A percentile compares a stretch with the other conserved stretches of the same genome.
Evolutionary conservation across 2,329 filamentous ascomycete genomes (phyloP).

Genomic region (Aurifilum marmelostoma): DNA sequence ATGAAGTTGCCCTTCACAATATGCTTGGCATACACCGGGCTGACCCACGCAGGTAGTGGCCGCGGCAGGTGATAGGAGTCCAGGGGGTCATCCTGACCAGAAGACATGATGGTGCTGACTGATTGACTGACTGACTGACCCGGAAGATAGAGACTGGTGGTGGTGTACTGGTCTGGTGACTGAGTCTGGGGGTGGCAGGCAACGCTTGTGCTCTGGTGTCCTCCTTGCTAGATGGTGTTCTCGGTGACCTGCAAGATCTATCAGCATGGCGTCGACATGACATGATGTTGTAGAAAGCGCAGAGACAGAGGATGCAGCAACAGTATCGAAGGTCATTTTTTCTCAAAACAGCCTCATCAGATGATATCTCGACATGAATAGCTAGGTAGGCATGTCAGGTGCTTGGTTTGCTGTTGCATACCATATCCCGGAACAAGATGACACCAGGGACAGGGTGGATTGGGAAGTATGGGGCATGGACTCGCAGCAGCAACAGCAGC

Average conservation of each 20-base stretch:
- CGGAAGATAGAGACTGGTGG: neutral
- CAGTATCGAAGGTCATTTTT: neutral
- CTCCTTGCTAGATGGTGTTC: neutral
- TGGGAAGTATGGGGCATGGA: neutral
- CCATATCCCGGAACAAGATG: neutral
- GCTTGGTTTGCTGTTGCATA: neutral
- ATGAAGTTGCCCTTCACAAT: constrained; percentile 92
- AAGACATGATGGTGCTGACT: constrained; percentile 30
- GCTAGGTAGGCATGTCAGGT: neutral
- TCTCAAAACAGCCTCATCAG: neutral
- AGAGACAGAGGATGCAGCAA: neutral
- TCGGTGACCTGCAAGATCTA: neutral
- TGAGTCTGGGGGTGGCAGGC: neutral
- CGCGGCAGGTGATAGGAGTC: constrained; percentile 36
- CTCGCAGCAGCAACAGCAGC: too few species aligned
- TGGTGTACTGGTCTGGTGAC: neutral
- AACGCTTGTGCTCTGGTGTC: neutral
- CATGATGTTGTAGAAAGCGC: neutral
- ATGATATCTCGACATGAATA: neutral
- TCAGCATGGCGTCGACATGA: neutral
- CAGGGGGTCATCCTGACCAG: constrained; percentile 39
- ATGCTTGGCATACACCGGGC: constrained; percentile 69
- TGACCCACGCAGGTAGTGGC: constrained; percentile 65
- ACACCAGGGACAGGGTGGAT: neutral
- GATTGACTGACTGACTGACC: neutral